Conservation (phyloP, 208 protist species). For the Trypanosoma conorhini region DNA sequence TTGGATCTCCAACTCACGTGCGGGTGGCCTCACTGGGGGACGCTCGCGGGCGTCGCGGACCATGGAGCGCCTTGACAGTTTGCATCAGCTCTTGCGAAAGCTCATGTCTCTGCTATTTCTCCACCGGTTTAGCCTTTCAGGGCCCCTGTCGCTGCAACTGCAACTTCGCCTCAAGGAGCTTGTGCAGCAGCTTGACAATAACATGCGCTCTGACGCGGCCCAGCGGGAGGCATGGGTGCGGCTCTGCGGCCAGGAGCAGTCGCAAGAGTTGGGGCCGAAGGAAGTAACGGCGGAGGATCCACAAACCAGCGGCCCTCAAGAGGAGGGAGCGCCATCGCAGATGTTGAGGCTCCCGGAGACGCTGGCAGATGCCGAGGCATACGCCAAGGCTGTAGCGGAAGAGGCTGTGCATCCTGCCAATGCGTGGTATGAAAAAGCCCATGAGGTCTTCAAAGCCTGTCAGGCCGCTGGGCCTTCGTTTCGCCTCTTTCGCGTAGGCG, state of each 20-base stretch:
- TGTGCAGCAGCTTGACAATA: not conserved
- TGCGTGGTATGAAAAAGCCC: constrained; percentile 17
- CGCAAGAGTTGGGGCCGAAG: not conserved
- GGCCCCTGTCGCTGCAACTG: constrained; percentile 18
- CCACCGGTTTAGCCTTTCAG: constrained; percentile 6
- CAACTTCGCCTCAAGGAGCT: constrained; percentile 15
- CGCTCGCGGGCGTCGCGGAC: not conserved
- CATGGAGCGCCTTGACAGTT: constrained; percentile 6
- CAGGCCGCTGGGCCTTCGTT: constrained; percentile 5
- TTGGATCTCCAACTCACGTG: constrained; percentile 3
- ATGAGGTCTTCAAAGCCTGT: constrained; percentile 5
- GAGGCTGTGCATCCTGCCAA: constrained; percentile 17
- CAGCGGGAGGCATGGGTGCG: not conserved
- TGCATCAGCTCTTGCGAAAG: constrained; percentile 29
- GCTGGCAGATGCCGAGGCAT: constrained; percentile 6
- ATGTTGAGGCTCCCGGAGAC: constrained; percentile 5
- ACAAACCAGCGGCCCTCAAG: not conserved
- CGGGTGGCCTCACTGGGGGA: too few relatives aligned
- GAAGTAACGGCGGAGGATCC: not conserved
- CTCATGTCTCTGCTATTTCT: constrained; percentile 20
- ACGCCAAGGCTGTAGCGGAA: constrained; percentile 12
- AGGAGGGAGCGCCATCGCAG: not conserved
- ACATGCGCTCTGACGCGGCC: not conserved
- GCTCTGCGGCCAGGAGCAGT: not conserved
- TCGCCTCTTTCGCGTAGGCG: constrained; percentile 9